phyloP scores from a whole-genome alignment of 306 rosid species.

The Begonia peltatifolia region DNA sequence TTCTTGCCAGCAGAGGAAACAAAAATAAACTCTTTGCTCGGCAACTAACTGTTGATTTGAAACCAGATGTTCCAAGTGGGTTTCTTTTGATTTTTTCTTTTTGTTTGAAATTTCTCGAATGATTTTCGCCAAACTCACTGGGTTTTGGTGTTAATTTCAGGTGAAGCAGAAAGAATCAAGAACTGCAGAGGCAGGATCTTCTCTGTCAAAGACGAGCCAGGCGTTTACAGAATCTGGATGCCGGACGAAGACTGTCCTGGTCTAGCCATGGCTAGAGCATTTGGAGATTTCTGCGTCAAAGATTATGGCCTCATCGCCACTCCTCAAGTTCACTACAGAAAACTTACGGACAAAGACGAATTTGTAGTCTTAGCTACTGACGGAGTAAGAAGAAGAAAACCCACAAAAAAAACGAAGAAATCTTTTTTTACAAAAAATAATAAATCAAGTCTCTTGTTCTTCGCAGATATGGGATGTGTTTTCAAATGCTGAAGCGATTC shows the following conservation, averaged over 20 bases:
- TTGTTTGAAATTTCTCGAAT: background rate
- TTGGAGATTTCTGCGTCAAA: slow-evolving; percentile 90
- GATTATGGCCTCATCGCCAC: slow-evolving; percentile 71
- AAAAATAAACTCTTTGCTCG: slow-evolving; percentile 38
- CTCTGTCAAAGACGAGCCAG: slow-evolving; percentile 61
- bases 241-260: slow-evolving; percentile 90
- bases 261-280: slow-evolving; percentile 90
- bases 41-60: slow-evolving; percentile 82
- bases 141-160: slow-evolving; percentile 19
- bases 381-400: slow-evolving; percentile 37
- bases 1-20: slow-evolving; percentile 66
- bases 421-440: background rate
- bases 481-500: slow-evolving; percentile 55
- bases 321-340: slow-evolving; percentile 61
- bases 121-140: background rate
- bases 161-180: slow-evolving; percentile 69
- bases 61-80: slow-evolving; percentile 72
- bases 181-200: slow-evolving; percentile 60
- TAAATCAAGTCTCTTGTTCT: background rate
- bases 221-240: slow-evolving; percentile 82
- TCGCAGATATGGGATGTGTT: slow-evolving; percentile 85
- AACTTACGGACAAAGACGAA: slow-evolving; percentile 41
- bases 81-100: slow-evolving; percentile 1
- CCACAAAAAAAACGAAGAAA: background rate
- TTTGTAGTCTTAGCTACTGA: slow-evolving; percentile 82